A percentile compares a stretch with the other conserved stretches of the same genome.
Evolutionary conservation across 164 flowering plant species (phyloP).

Genomic region (Euptelea pleiosperma): DNA sequence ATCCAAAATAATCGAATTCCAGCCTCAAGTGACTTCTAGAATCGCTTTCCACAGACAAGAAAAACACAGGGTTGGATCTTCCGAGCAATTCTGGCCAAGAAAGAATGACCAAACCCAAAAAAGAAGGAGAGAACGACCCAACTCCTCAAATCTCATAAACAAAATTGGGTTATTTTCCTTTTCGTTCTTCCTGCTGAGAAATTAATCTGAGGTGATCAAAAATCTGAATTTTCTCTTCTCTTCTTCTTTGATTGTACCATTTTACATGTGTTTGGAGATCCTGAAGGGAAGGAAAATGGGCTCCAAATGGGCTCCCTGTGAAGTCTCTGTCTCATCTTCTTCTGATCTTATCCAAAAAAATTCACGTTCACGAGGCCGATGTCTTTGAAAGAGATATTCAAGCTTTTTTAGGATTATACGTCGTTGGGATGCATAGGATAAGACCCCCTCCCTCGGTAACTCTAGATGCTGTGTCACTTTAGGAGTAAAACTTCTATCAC

Average conservation of each 20-base stretch:
- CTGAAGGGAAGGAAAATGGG: conserved; percentile 1
- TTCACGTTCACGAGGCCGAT: conserved; percentile 19
- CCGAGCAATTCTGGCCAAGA: conserved; percentile 6
- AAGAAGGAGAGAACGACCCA: conserved; percentile 19
- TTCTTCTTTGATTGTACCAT: neutral
- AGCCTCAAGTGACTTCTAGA: conserved; percentile 4
- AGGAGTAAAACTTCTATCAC: too few relatives aligned
- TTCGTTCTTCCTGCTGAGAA: too few relatives aligned
- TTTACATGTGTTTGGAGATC: neutral
- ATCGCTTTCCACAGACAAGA: conserved; percentile 16
- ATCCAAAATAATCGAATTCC: neutral
- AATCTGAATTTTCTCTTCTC: neutral
- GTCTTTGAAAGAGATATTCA: conserved; percentile 23
- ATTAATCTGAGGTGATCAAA: neutral
- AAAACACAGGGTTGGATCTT: neutral
- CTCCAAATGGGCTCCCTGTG: too few relatives aligned
- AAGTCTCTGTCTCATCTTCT: neutral
- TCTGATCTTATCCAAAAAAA: conserved; percentile 32
- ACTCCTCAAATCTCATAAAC: conserved; percentile 8
- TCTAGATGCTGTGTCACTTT: neutral
- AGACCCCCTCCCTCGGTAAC: conserved; percentile 14
- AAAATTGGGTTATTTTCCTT: conserved; percentile 1
- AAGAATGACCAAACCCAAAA: neutral
- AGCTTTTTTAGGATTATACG: conserved; percentile 6
- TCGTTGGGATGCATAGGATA: conserved; percentile 6